Evolutionary conservation across 176 grass and related monocot species (phyloP).

Genomic region (Carex littledalei): DNA sequence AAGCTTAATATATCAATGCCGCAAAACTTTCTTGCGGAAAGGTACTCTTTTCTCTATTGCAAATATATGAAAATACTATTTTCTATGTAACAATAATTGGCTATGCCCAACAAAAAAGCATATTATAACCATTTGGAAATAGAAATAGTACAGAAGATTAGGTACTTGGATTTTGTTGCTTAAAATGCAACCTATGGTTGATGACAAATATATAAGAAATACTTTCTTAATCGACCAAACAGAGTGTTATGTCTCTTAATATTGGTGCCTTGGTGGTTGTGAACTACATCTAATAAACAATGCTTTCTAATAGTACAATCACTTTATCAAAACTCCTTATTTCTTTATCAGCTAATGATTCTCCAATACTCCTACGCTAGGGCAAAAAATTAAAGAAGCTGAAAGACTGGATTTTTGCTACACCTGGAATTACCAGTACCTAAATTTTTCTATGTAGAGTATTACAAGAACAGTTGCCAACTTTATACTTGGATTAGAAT

Average conservation of each 20-base stretch:
- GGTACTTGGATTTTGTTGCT: background rate
- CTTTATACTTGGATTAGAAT: background rate
- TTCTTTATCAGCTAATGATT: background rate
- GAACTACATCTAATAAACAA: background rate
- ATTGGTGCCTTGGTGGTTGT: conserved; percentile 5
- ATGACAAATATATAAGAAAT: background rate
- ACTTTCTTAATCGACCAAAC: background rate
- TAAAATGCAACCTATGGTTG: background rate
- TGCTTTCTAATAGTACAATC: background rate
- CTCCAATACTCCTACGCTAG: background rate
- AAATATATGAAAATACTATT: conserved; percentile 1
- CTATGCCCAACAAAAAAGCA: background rate
- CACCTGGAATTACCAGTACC: background rate
- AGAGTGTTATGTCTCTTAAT: background rate
- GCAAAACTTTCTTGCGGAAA: background rate
- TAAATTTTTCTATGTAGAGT: background rate
- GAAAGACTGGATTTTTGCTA: background rate
- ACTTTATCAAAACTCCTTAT: background rate
- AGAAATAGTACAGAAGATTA: background rate
- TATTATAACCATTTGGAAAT: background rate
- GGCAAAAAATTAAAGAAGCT: background rate
- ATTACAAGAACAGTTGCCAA: background rate
- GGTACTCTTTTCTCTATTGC: background rate
- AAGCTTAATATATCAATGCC: background rate
- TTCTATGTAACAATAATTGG: background rate